Conservation (phyloP, 108 stramenopile species). For the Cylindrotheca fusiformis region DNA sequence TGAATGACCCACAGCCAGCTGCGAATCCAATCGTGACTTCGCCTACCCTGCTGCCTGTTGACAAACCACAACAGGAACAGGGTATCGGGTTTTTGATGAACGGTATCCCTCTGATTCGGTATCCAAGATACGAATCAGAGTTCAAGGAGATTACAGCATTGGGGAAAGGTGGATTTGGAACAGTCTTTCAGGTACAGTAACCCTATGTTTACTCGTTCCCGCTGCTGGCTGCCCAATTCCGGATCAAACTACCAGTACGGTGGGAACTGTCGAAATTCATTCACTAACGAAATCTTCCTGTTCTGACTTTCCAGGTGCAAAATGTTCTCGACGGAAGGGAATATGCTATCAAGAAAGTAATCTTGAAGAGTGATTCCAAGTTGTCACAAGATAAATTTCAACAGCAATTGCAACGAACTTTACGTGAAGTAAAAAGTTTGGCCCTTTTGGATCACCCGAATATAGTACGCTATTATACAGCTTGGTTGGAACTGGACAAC, state of each 20-base stretch:
- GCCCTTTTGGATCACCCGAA: conserved; percentile 91
- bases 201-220: too few relatives aligned
- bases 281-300: too few relatives aligned
- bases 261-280: too few relatives aligned
- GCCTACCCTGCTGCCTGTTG: too few relatives aligned
- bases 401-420: conserved; percentile 71
- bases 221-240: too few relatives aligned
- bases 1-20: too few relatives aligned
- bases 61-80: conserved; percentile 13
- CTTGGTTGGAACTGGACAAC: conserved; percentile 90
- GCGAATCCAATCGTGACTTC: too few relatives aligned
- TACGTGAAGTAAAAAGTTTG: conserved; percentile 95
- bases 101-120: conserved; percentile 78
- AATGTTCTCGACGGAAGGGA: conserved; percentile 85
- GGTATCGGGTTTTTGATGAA: conserved; percentile 32
- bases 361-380: conserved; percentile 34
- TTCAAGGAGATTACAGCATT: conserved; percentile 71
- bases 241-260: too few relatives aligned
- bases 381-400: conserved; percentile 48
- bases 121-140: conserved; percentile 79
- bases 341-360: conserved; percentile 95
- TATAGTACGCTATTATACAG: conserved; percentile 96
- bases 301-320: too few relatives aligned
- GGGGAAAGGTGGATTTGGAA: conserved; percentile 91
- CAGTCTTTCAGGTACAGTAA: conserved; percentile 84